These are phyloP conservation scores for Backusella liffmaniae DNA, from an alignment of 192 early-diverging fungal genomes.

Conservation along the genomic window DNA sequence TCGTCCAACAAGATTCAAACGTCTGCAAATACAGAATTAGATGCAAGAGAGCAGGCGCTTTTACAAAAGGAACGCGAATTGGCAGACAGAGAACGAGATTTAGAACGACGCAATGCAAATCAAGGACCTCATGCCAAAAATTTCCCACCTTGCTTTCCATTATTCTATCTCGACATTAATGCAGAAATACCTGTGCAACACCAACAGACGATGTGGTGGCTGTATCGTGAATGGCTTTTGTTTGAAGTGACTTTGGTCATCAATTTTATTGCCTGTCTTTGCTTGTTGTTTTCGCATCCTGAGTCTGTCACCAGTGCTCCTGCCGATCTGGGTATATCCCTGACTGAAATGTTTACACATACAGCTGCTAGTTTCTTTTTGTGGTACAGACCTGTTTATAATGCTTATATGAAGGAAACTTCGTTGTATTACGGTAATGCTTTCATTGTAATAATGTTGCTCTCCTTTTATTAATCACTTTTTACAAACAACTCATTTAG, in stretches of 20 bases:
- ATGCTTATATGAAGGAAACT: conserved; percentile 83
- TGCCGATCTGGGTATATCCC: conserved; percentile 76
- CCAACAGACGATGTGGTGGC: conserved; percentile 59
- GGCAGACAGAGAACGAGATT: conserved; percentile 69
- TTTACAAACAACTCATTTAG: conserved; percentile 29
- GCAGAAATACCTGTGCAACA: conserved; percentile 67
- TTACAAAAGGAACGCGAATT: conserved; percentile 72
- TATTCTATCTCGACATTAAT: conserved; percentile 80
- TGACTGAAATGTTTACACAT: conserved; percentile 76
- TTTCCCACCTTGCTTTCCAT: conserved; percentile 80
- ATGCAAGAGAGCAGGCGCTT: conserved; percentile 69
- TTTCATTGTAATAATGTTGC: neutral
- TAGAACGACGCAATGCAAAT: conserved; percentile 60
- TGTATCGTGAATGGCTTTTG: conserved; percentile 76
- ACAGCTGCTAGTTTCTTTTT: conserved; percentile 73
- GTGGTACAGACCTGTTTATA: conserved; percentile 90
- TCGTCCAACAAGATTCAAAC: neutral
- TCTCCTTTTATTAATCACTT: neutral
- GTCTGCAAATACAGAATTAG: conserved; percentile 13
- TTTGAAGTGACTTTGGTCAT: conserved; percentile 67
- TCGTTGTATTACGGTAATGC: conserved; percentile 80
- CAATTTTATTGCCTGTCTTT: conserved; percentile 79
- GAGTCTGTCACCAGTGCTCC: conserved; percentile 63
- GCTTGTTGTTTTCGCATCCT: conserved; percentile 67
- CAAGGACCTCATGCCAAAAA: conserved; percentile 61